Conservation (phyloP, 23 red algal genomes). For the Chondrus crispus region DNA sequence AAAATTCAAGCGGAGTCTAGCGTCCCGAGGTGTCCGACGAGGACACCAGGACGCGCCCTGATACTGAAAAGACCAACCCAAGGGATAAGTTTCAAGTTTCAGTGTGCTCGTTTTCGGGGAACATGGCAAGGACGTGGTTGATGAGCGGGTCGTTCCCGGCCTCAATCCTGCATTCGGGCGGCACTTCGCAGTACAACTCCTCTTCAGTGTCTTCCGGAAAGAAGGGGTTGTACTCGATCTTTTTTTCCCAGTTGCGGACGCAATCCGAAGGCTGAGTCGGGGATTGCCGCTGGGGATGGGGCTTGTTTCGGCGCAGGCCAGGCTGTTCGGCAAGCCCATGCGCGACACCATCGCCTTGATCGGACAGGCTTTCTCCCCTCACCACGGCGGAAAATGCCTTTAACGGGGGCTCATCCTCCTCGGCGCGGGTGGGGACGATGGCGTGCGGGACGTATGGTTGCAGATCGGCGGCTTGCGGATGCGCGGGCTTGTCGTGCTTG, state of each 20-base stretch:
- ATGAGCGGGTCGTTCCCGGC: constrained; percentile 29
- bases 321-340: neutral
- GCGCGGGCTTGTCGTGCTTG: neutral
- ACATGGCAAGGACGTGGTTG: constrained; percentile 3
- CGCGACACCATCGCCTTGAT: neutral
- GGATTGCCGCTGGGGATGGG: neutral
- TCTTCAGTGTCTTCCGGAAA: neutral
- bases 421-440: neutral
- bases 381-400: neutral
- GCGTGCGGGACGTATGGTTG: neutral
- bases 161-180: neutral
- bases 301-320: neutral
- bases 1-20: neutral
- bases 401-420: neutral
- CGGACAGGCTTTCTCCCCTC: neutral
- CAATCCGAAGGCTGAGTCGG: neutral
- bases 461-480: neutral
- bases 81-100: neutral
- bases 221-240: neutral
- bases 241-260: neutral
- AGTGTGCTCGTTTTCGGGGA: neutral
- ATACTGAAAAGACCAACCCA: neutral
- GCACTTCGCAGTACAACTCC: constrained; percentile 29
- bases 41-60: neutral
- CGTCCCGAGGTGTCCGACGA: neutral